Conservation (phyloP, 257 asterid species). For the Petunia secreta region DNA sequence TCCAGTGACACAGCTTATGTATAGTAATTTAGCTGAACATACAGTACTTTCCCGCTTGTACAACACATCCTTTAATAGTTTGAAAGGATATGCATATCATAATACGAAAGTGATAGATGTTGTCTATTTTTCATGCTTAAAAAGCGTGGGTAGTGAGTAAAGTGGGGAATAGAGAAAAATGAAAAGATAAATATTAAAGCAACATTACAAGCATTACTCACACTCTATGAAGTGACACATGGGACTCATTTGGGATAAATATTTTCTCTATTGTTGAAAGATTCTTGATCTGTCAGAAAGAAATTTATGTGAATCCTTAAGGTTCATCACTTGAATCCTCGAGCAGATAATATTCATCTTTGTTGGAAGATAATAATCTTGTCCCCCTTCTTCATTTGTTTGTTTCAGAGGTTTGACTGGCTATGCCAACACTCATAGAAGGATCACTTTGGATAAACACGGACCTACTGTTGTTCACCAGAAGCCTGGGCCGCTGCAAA, state of each 20-base stretch:
- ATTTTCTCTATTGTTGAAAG: not conserved
- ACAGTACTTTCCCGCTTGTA: not conserved
- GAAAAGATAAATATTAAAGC: not conserved
- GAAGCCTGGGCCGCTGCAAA: constrained; percentile 89
- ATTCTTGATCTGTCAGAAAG: not conserved
- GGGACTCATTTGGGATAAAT: not conserved
- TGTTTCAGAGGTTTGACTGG: constrained; percentile 64
- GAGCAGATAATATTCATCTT: not conserved
- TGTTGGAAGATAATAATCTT: constrained; percentile 11
- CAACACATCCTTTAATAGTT: constrained; percentile 3
- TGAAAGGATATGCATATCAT: not conserved
- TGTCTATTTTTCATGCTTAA: not conserved
- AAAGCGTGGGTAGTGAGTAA: not conserved
- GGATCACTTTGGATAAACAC: constrained; percentile 48
- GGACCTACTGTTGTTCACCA: constrained; percentile 70
- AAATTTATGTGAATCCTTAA: not conserved
- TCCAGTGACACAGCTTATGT: not conserved
- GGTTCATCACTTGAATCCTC: not conserved
- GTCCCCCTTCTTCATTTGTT: constrained; percentile 12
- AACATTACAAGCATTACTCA: not conserved
- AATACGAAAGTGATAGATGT: not conserved
- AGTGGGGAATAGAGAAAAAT: not conserved
- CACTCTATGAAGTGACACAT: not conserved
- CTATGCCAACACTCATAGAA: constrained; percentile 50
- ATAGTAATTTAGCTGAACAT: not conserved